Evolutionary conservation across 805 yeast genomes (phyloP).

Genomic region (Candida dajiaensis): DNA sequence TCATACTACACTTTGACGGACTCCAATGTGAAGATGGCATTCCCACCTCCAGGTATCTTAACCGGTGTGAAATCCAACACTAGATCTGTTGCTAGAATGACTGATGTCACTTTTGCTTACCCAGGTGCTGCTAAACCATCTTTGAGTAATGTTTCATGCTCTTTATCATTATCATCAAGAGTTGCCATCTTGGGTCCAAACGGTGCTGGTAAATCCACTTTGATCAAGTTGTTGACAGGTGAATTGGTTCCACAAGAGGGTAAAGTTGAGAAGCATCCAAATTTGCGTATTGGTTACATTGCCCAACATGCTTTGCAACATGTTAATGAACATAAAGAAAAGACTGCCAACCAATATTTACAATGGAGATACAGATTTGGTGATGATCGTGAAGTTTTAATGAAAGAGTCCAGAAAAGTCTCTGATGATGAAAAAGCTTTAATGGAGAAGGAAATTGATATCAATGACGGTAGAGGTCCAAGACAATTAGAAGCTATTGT

Average conservation of each 20-base stretch:
- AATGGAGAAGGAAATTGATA: conserved; percentile 73
- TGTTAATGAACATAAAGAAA: conserved; percentile 94
- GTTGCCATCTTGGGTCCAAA: conserved; percentile 96
- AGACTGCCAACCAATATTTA: conserved; percentile 94
- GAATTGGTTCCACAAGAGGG: conserved; percentile 85
- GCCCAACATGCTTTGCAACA: conserved; percentile 98
- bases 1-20: conserved; percentile 93
- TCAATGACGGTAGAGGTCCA: conserved; percentile 83
- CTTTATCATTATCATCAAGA: conserved; percentile 92
- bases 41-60: conserved; percentile 97
- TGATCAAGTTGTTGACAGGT: conserved; percentile 88
- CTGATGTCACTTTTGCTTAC: conserved; percentile 79
- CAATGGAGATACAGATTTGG: conserved; percentile 99
- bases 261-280: conserved; percentile 95
- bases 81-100: conserved; percentile 85
- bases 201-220: conserved; percentile 98
- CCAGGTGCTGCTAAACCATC: conserved; percentile 90
- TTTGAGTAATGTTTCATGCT: conserved; percentile 70
- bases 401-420: conserved; percentile 89
- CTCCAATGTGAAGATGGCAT: conserved; percentile 89
- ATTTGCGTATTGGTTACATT: conserved; percentile 95
- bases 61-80: conserved; percentile 97
- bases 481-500: conserved; percentile 90
- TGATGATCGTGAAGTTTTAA: conserved; percentile 93
- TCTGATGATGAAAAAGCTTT: conserved; percentile 71